Evolutionary conservation across 2,329 filamentous ascomycete genomes (phyloP).

Genomic region (Uncinocarpus reesii): DNA sequence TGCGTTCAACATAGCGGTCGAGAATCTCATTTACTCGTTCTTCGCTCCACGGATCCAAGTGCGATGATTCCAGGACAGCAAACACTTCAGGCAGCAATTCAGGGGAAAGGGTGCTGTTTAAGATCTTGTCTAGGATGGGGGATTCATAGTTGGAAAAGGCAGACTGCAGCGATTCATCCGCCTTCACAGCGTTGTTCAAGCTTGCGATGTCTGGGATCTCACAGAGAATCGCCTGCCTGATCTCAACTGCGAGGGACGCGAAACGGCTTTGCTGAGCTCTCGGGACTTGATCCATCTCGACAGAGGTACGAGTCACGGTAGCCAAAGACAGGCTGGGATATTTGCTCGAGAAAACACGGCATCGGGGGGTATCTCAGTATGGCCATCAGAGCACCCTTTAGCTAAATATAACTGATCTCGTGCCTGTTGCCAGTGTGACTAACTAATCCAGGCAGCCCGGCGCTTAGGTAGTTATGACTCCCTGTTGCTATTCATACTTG

Average conservation of each 20-base stretch:
- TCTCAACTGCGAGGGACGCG: slow-evolving; percentile 8
- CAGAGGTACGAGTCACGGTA: no score
- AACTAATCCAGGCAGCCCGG: no score
- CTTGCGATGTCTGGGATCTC: slow-evolving; percentile 9
- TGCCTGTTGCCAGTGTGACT: no score
- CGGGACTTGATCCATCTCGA: background rate
- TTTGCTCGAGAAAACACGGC: no score
- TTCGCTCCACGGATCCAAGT: slow-evolving; percentile 1
- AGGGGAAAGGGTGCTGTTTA: slow-evolving; percentile 4
- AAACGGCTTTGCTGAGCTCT: slow-evolving; percentile 7
- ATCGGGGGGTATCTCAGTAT: no score
- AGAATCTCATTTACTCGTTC: slow-evolving; percentile 7
- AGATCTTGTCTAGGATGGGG: slow-evolving; percentile 1
- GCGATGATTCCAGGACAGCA: slow-evolving; percentile 9
- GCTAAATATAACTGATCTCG: no score
- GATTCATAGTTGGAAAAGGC: slow-evolving; percentile 6
- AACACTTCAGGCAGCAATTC: slow-evolving; percentile 8
- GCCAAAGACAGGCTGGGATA: no score
- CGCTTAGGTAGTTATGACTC: no score
- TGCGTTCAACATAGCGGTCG: slow-evolving; percentile 3
- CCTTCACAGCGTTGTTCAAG: slow-evolving; percentile 10
- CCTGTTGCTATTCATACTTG: no score
- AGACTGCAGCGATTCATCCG: slow-evolving; percentile 9
- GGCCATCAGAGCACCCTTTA: no score
- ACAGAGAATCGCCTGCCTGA: slow-evolving; percentile 13